A percentile compares a stretch with the other conserved stretches of the same genome.
Evolutionary conservation across 495 filamentous ascomycete species (phyloP).

Genomic region (Trypethelium eluteriae): DNA sequence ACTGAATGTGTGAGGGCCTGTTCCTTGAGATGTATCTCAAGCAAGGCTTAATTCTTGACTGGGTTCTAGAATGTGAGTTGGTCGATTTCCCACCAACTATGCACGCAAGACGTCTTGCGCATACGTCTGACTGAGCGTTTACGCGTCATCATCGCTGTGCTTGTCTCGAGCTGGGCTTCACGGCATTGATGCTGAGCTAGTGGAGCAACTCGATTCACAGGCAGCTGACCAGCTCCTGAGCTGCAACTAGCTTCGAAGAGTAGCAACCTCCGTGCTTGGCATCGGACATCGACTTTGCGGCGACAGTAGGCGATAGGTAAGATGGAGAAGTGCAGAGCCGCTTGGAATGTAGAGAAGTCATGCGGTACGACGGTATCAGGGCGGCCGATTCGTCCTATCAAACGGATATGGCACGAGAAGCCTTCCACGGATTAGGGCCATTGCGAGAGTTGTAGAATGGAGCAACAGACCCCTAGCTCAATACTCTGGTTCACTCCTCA

Average conservation of each 20-base stretch:
- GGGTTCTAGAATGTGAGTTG: background rate
- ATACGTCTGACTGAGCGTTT: background rate
- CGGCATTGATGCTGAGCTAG: background rate
- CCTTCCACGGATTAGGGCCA: no score
- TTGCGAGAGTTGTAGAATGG: no score
- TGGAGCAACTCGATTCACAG: background rate
- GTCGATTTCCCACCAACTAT: background rate
- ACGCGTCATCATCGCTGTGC: background rate
- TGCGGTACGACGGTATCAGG: no score
- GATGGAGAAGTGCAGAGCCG: background rate
- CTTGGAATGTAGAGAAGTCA: background rate
- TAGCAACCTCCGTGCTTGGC: background rate
- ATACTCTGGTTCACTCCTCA: no score
- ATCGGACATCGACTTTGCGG: background rate
- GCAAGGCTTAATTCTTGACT: background rate
- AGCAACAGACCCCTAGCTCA: no score
- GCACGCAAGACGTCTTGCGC: background rate
- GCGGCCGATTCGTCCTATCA: no score
- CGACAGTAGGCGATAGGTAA: background rate
- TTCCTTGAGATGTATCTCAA: background rate
- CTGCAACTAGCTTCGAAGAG: conserved; percentile 1
- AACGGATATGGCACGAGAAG: no score
- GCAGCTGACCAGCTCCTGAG: background rate
- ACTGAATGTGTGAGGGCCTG: background rate
- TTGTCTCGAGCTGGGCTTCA: background rate